Evolutionary conservation across 768 basidiomycete species (phyloP).

Genomic region (Suillus variegatus): DNA sequence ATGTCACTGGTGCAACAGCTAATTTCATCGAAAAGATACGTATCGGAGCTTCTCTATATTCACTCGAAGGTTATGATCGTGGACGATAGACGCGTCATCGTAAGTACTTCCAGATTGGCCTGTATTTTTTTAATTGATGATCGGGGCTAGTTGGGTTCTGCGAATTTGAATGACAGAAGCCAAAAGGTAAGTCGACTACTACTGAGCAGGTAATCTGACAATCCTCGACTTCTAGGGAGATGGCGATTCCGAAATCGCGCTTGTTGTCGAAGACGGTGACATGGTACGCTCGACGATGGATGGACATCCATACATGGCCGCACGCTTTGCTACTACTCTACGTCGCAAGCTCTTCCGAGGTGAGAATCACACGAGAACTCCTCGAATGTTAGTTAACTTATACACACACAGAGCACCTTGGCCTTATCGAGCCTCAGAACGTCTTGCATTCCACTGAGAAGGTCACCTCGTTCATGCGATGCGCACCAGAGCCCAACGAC

Average conservation of each 20-base stretch:
- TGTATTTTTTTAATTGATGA: constrained; percentile 10
- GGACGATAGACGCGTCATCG: constrained; percentile 88
- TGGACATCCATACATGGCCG: constrained; percentile 68
- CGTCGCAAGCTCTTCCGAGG: constrained; percentile 84
- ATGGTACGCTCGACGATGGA: constrained; percentile 77
- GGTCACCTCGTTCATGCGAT: constrained; percentile 66
- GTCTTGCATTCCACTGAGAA: constrained; percentile 40
- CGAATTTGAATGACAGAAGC: constrained; percentile 88
- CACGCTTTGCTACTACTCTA: constrained; percentile 81
- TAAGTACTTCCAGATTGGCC: constrained; percentile 37
- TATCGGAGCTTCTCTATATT: constrained; percentile 81
- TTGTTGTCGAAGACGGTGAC: constrained; percentile 89
- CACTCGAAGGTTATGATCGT: constrained; percentile 94
- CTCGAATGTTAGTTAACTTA: constrained; percentile 11
- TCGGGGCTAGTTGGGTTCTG: constrained; percentile 76
- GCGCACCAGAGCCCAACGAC: constrained; percentile 70
- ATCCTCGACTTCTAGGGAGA: constrained; percentile 57
- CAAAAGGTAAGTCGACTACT: constrained; percentile 53
- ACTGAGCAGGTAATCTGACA: background rate
- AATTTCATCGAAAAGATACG: constrained; percentile 51
- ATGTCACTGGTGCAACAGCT: background rate
- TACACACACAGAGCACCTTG: constrained; percentile 79
- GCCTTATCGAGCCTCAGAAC: constrained; percentile 76
- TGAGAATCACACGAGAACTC: constrained; percentile 30
- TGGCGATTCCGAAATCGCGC: constrained; percentile 92